Evolutionary conservation across 805 yeast species (phyloP).

Genomic region (Spathaspora arborariae): DNA sequence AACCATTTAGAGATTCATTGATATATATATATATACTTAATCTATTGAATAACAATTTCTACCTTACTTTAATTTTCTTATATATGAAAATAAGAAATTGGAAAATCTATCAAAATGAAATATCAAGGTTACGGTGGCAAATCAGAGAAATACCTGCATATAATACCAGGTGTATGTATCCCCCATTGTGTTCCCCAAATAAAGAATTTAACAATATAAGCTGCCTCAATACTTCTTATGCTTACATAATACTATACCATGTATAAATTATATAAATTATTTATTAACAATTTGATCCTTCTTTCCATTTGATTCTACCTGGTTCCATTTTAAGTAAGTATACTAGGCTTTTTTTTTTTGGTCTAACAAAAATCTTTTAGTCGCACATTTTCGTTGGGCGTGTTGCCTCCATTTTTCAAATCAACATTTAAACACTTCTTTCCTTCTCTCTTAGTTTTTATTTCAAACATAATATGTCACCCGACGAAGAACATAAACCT

Average conservation of each 20-base stretch:
- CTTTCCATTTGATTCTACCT: neutral
- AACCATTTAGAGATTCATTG: too few relatives aligned
- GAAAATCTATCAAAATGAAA: neutral
- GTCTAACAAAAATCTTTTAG: neutral
- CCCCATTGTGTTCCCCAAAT: too few relatives aligned
- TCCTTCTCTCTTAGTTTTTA: neutral
- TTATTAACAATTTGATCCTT: neutral
- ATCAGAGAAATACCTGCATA: neutral
- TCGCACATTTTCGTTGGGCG: neutral
- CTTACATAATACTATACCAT: too few relatives aligned
- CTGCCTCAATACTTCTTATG: too few relatives aligned
- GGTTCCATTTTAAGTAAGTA: neutral
- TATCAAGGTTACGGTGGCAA: neutral
- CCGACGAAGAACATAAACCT: conserved; percentile 30
- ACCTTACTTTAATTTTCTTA: too few relatives aligned
- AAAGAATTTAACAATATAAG: too few relatives aligned
- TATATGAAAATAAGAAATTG: neutral
- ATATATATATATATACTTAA: too few relatives aligned
- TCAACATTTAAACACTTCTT: neutral
- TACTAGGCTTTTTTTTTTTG: neutral
- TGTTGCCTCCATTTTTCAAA: neutral
- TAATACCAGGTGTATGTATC: too few relatives aligned
- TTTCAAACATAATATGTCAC: conserved; percentile 4
- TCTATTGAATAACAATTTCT: too few relatives aligned
- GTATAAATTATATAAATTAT: neutral